Base-by-base conservation (phyloP, 441 rosid genomes). In the Geranium incanum region DNA sequence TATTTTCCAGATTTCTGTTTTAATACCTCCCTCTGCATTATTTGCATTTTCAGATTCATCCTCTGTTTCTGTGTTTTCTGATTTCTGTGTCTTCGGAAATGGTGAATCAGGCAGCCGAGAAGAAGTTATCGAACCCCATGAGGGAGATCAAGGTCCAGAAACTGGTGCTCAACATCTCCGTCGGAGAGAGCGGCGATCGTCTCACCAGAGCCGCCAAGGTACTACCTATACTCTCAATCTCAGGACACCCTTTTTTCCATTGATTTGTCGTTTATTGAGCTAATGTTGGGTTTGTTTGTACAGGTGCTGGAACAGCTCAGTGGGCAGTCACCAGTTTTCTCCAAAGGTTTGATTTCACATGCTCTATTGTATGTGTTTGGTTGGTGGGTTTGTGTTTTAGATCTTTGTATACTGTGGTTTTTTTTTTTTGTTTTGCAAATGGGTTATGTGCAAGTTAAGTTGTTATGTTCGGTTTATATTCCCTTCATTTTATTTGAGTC, bases 131-230 rank as follows among this genome's bases (percentile, higher is more conserved):
- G 19, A 93, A 88, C 79, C 96, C 97, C 1, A 92, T 92, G 95
- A 83, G 94, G 80, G 97, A 92, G 72, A 92, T 90, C 69, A 93
- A 90, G 75, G 98, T 93, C 23, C 95, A 93, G 78, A 93, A 93
- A 60, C 88, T 93, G 23, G 97, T 93, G 57, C 91, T 90, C 28
- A 90, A 90, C 77, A 89, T 90, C 74, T 93, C 97, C 71, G 95
- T 93, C 70, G 97, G 98, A 8, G 97, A 93, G 76, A 90, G 97
- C 74, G 95, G 97, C 9, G 98, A 93, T 89, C 92, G 95, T 68
- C 97, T 93, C 75, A 93, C 95, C 50, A 89, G 94, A 66, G 98
- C 98, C 39, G 82, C 97, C 50, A 93, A 93, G 94, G 33, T 23
- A 23, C 33, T 23, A 1, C 87, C 36, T n/a, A 33, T 4, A 19